Percentiles rank a stretch among this genome's conserved stretches.
These are phyloP conservation scores for Sordariomycetes sp. DNA, from an alignment of 2,329 filamentous ascomycete genomes.

Conservation along the genomic window DNA sequence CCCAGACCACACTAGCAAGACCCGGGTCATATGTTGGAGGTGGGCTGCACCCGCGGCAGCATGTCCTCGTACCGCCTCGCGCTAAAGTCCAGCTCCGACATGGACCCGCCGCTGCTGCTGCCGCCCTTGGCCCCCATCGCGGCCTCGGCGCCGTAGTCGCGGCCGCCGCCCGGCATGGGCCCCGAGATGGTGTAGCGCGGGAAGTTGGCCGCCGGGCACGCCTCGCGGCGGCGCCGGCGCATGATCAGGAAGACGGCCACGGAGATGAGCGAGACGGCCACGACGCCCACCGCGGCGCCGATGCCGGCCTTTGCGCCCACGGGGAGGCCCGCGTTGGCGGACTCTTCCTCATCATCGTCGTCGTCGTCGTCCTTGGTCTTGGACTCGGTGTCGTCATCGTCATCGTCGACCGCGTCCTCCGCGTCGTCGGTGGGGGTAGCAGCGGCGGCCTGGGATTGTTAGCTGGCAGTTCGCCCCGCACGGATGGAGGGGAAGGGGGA, in stretches of 20 bases:
- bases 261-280: constrained; percentile 25
- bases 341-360: not conserved
- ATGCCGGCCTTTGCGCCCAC: constrained; percentile 37
- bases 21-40: constrained; percentile 24
- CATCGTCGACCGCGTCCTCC: not conserved
- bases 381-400: not conserved
- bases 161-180: constrained; percentile 36
- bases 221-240: constrained; percentile 15
- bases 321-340: constrained; percentile 20
- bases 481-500: not conserved
- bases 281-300: constrained; percentile 32
- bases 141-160: constrained; percentile 11
- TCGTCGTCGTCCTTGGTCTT: constrained; percentile 1
- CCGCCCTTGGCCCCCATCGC: constrained; percentile 2
- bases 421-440: not conserved
- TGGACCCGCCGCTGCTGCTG: not conserved
- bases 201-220: not conserved
- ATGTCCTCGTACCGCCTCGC: constrained; percentile 48
- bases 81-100: constrained; percentile 35
- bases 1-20: not conserved
- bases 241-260: constrained; percentile 28
- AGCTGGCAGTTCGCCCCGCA: not conserved
- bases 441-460: not conserved
- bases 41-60: constrained; percentile 38
- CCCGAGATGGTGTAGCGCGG: constrained; percentile 31